phyloP scores from a whole-genome alignment of 164 flowering plant genomes.

The Liriodendron chinense region DNA sequence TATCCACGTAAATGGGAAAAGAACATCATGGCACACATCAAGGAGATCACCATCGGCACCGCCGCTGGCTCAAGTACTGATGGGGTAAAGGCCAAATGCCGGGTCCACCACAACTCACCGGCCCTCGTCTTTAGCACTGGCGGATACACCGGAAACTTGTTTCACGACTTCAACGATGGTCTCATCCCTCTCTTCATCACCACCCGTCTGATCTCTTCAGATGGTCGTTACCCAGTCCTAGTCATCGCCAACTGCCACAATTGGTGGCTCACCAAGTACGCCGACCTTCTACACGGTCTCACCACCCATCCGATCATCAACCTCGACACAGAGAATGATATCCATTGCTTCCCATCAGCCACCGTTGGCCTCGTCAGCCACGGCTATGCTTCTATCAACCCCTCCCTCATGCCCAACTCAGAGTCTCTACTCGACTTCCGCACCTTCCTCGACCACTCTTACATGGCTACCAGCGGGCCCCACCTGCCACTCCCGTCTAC shows the following conservation, averaged over 20 bases:
- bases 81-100: slow-evolving; percentile 15
- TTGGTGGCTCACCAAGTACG: slow-evolving; percentile 57
- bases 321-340: slow-evolving; percentile 29
- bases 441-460: slow-evolving; percentile 4
- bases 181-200: slow-evolving; percentile 52
- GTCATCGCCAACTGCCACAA: slow-evolving; percentile 29
- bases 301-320: slow-evolving; percentile 37
- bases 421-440: slow-evolving; percentile 12
- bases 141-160: slow-evolving; percentile 47
- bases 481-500: background rate
- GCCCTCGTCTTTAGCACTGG: slow-evolving; percentile 40
- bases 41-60: slow-evolving; percentile 31
- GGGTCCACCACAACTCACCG: slow-evolving; percentile 26
- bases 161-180: slow-evolving; percentile 43
- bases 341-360: slow-evolving; percentile 50
- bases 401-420: slow-evolving; percentile 8
- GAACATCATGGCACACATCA: slow-evolving; percentile 29
- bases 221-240: slow-evolving; percentile 22
- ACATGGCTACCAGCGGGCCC: background rate
- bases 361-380: slow-evolving; percentile 13
- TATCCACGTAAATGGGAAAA: slow-evolving; percentile 57
- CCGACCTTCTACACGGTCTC: slow-evolving; percentile 28
- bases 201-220: slow-evolving; percentile 18
- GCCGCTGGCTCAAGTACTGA: slow-evolving; percentile 1
- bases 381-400: slow-evolving; percentile 3